A percentile compares a stretch with the other conserved stretches of the same genome.
These are phyloP conservation scores for Corylus heterophylla DNA, from an alignment of 306 rosid genomes.

Conservation along the genomic window DNA sequence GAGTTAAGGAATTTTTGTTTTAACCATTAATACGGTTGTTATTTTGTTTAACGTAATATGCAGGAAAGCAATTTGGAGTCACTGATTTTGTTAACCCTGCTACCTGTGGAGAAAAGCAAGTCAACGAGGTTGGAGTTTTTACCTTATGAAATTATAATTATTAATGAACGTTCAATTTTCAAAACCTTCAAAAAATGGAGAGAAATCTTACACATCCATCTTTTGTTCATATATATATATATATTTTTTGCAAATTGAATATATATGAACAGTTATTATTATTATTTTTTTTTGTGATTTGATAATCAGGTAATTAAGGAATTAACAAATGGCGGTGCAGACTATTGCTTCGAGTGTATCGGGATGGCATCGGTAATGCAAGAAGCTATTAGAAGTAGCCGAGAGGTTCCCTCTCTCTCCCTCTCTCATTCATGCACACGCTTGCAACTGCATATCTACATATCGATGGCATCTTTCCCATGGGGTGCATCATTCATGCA, in stretches of 20 bases:
- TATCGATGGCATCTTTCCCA: too few species aligned
- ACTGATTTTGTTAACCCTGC: conserved; percentile 63
- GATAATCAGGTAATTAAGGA: conserved; percentile 54
- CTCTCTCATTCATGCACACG: neutral
- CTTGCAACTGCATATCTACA: neutral
- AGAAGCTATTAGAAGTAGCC: conserved; percentile 50
- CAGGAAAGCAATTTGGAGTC: conserved; percentile 59
- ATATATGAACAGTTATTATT: too few species aligned
- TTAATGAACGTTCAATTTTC: too few species aligned
- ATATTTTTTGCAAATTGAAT: too few species aligned
- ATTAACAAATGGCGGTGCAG: conserved; percentile 67
- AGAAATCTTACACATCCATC: too few species aligned
- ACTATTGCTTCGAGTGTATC: conserved; percentile 70
- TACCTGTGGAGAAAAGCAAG: conserved; percentile 42
- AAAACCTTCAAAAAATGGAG: too few species aligned
- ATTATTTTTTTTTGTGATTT: neutral
- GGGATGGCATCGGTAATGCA: conserved; percentile 67
- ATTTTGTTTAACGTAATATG: neutral
- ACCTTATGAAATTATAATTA: too few species aligned
- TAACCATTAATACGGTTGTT: neutral
- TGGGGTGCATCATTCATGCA: neutral
- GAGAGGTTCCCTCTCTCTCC: conserved; percentile 31
- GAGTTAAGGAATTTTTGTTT: neutral
- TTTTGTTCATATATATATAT: too few species aligned
- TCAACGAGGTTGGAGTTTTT: conserved; percentile 50